Conservation (phyloP, 192 early-diverging fungal genomes). For the Coemansia sp. region DNA sequence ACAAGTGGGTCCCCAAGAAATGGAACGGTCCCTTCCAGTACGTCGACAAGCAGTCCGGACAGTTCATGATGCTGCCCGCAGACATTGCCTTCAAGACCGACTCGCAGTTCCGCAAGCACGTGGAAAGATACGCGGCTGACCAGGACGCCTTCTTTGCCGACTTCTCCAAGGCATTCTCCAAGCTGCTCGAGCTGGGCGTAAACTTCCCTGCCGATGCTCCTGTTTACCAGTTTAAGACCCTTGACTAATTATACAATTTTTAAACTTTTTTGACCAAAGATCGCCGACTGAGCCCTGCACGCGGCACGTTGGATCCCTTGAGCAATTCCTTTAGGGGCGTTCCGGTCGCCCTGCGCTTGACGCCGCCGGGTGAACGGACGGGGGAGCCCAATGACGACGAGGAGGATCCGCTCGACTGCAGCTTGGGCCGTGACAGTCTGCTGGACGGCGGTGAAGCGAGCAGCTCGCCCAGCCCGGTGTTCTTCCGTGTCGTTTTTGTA, state of each 20-base stretch:
- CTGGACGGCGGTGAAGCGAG: constrained; percentile 21
- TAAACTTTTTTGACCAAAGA: constrained; percentile 9
- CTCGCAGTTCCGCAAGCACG: constrained; percentile 67
- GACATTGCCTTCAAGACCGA: constrained; percentile 67
- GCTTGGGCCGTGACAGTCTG: constrained; percentile 7
- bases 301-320: constrained; percentile 23
- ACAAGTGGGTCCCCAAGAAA: constrained; percentile 80
- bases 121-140: constrained; percentile 88
- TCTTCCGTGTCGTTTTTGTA: background rate
- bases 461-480: constrained; percentile 17
- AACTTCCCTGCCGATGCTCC: constrained; percentile 65
- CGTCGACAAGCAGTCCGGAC: constrained; percentile 70
- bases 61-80: constrained; percentile 72
- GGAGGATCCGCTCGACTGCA: constrained; percentile 14
- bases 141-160: constrained; percentile 84
- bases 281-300: constrained; percentile 36
- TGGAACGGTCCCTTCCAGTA: constrained; percentile 85
- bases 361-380: constrained; percentile 3
- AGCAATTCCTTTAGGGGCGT: constrained; percentile 31
- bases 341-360: constrained; percentile 12
- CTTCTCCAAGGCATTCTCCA: constrained; percentile 80
- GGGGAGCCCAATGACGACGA: constrained; percentile 12
- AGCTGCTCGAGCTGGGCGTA: constrained; percentile 86
- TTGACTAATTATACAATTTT: constrained; percentile 24
- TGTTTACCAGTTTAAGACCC: constrained; percentile 64